Evolutionary conservation across 1,284 basidiomycete species (phyloP), one percentile per base, ranked within the genome.

Genomic region (Austroboletus novae-zelandiae): DNA sequence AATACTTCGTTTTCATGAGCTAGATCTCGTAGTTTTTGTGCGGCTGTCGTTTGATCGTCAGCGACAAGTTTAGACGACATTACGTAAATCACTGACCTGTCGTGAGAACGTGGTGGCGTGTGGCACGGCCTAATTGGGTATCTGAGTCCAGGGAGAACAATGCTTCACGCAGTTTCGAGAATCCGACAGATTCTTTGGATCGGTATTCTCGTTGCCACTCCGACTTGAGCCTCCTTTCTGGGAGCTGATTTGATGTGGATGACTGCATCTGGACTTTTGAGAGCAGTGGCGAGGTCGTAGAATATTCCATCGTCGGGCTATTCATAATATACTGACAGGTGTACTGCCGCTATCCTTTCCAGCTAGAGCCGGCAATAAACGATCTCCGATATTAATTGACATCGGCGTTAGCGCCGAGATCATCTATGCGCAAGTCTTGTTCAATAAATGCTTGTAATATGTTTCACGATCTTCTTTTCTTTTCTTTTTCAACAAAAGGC

Each of bases 121-220:
- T 68, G 40, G 62, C 59, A 27, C 58, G 62, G 13, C 53, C 65
- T 25, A 60, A 45, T 45, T 61, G 63, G 14, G 51, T 47, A 6
- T 57, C 61, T 20, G 61, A 64, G 49, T 62, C 54, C n/a, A 60
- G 56, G 5, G 64, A 47, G 29, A 64, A 55, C 8, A 65, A 29
- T 9, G 64, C 57, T 4, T 61, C 51, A 40, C 62, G 64, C 27
- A 65, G 60, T 34, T 65, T 65, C 15, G 63, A 48, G 53, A 65
- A 65, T 20, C 63, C 63, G 34, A 66, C 65, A n/a, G 55, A 58
- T 49, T 69, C 66, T 49, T 68, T 68, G 39, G 53, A 59, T 17
- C 67, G 66, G 20, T 69, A 67, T 30, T 57, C 62, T 49, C 66
- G 53, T 29, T 68, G 66, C 5, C 58, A 65, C 50, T 61, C 64